These are phyloP conservation scores for Dryas octopetala DNA, from an alignment of 306 rosid genomes.

Conservation along the genomic window DNA sequence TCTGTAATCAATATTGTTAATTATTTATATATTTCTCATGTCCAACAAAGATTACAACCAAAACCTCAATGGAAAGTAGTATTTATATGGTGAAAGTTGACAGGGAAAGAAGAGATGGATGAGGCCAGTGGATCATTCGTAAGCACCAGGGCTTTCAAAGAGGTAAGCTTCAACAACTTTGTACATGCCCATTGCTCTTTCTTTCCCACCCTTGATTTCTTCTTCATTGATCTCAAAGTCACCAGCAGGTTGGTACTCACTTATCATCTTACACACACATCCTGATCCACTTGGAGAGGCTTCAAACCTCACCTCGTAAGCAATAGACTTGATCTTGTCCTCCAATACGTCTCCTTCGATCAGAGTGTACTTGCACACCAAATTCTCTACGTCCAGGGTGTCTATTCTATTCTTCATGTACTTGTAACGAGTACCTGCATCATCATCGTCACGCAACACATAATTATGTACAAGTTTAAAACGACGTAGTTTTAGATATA, in stretches of 20 bases:
- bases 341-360: constrained; percentile 34
- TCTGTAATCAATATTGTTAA: not conserved
- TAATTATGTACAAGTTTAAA: no score
- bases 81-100: not conserved
- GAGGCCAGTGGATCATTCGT: not conserved
- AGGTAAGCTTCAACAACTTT: constrained; percentile 34
- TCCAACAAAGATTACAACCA: constrained; percentile 9
- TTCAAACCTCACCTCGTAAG: constrained; percentile 18
- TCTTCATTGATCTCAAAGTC: constrained; percentile 31
- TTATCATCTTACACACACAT: constrained; percentile 24
- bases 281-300: constrained; percentile 21
- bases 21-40: not conserved
- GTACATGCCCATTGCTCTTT: constrained; percentile 34
- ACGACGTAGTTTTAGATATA: no score
- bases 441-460: no score
- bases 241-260: constrained; percentile 20
- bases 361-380: constrained; percentile 25
- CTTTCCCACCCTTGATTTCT: constrained; percentile 25
- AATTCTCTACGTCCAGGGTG: constrained; percentile 26
- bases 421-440: constrained; percentile 27
- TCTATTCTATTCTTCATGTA: constrained; percentile 38
- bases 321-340: constrained; percentile 24
- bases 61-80: not conserved
- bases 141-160: constrained; percentile 35
- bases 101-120: no score